Conservation (phyloP, 495 filamentous ascomycete species). For the Friedmanniomyces simplex region DNA sequence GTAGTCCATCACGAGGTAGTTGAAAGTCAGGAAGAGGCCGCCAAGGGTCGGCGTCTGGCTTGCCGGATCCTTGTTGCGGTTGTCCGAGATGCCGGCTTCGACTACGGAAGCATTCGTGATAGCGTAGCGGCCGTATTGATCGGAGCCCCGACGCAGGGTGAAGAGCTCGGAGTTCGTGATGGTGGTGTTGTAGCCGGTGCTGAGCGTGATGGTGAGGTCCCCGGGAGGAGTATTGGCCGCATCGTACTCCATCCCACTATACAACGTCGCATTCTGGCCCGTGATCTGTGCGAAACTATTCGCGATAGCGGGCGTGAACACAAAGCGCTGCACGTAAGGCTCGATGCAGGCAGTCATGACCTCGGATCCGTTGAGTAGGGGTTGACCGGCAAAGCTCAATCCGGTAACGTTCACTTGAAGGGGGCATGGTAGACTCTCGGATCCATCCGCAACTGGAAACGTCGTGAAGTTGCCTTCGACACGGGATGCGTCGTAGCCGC, state of each 20-base stretch:
- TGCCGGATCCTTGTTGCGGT: neutral
- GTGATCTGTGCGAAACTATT: neutral
- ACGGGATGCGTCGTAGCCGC: neutral
- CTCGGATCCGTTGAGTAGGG: neutral
- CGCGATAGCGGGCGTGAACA: neutral
- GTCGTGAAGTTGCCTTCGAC: neutral
- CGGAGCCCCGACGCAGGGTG: neutral
- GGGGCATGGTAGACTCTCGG: neutral
- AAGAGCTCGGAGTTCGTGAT: neutral
- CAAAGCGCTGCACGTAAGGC: neutral
- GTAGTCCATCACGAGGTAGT: neutral
- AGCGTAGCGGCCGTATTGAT: neutral
- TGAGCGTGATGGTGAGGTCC: neutral
- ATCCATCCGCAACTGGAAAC: neutral
- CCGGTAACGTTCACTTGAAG: neutral
- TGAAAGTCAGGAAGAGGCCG: neutral
- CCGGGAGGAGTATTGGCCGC: neutral
- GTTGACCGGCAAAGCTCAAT: neutral
- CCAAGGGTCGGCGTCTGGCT: neutral
- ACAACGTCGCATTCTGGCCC: neutral
- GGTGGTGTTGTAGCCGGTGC: neutral
- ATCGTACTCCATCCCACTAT: neutral
- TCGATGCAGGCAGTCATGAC: neutral
- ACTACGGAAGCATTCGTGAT: neutral
- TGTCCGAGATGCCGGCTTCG: neutral